Percentiles rank a stretch among this genome's conserved stretches.
Evolutionary conservation across 371 early-diverging fungal genomes (phyloP).

Genomic region (Apophysomyces elegans): DNA sequence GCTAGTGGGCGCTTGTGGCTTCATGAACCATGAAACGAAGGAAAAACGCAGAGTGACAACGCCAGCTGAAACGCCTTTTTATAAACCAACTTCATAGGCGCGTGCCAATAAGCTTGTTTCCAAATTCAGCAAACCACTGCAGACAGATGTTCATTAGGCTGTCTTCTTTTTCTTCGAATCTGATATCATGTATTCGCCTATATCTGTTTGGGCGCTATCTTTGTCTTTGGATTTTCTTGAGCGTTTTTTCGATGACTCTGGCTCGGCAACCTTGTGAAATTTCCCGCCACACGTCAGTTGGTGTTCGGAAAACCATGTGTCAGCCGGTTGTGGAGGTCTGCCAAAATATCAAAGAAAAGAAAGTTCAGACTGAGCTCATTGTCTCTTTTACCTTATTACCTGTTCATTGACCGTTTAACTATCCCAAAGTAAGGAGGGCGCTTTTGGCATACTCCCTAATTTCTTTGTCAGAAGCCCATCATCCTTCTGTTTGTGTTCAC

Average conservation of each 20-base stretch:
- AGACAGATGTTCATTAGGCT: not conserved
- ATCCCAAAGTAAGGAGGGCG: constrained; percentile 65
- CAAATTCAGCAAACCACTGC: not conserved
- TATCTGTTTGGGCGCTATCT: constrained; percentile 1
- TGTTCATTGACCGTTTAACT: constrained; percentile 68
- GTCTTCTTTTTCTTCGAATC: not conserved
- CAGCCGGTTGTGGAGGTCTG: constrained; percentile 68
- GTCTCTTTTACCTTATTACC: constrained; percentile 27
- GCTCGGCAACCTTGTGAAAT: constrained; percentile 60
- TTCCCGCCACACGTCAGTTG: constrained; percentile 63
- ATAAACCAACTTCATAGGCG: not conserved
- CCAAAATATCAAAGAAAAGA: constrained; percentile 1
- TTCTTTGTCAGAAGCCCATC: not conserved
- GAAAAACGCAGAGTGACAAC: not conserved
- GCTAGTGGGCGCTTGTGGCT: not conserved
- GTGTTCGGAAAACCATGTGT: constrained; percentile 66
- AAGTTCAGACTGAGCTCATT: not conserved
- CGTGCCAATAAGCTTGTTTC: not conserved
- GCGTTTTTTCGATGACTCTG: constrained; percentile 26
- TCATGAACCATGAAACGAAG: not conserved
- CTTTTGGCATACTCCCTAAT: constrained; percentile 57
- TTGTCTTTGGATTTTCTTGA: not conserved
- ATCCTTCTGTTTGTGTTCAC: not conserved
- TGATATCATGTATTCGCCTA: not conserved
- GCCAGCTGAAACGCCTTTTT: constrained; percentile 5